A percentile compares a stretch with the other conserved stretches of the same genome.
Conservation (phyloP, 164 flowering plant species). For the Annona cherimola region DNA sequence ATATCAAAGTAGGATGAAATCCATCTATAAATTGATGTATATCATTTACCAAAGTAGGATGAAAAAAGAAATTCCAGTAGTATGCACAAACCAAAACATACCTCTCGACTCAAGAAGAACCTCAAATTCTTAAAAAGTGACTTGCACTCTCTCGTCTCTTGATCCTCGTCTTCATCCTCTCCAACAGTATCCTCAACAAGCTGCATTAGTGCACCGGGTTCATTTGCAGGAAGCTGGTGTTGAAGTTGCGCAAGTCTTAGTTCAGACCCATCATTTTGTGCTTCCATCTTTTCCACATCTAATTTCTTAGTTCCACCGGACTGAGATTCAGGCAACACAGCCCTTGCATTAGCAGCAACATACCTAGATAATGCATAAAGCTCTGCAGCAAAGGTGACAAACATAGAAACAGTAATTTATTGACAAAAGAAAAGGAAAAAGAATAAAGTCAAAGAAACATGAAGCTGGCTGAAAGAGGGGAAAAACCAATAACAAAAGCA, state of each 20-base stretch:
- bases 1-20: background rate
- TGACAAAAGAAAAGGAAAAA: background rate
- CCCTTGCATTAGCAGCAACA: slow-evolving; percentile 41
- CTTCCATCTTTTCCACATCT: slow-evolving; percentile 19
- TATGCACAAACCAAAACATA: slow-evolving; percentile 13
- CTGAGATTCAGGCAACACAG: slow-evolving; percentile 20
- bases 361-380: slow-evolving; percentile 76
- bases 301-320: slow-evolving; percentile 26
- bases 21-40: background rate
- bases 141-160: slow-evolving; percentile 67
- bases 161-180: slow-evolving; percentile 77
- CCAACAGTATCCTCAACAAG: slow-evolving; percentile 52
- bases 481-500: too few relatives aligned
- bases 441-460: background rate
- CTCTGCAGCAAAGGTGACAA: slow-evolving; percentile 38
- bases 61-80: background rate
- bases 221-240: slow-evolving; percentile 81
- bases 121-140: slow-evolving; percentile 59
- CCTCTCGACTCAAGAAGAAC: slow-evolving; percentile 93
- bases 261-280: slow-evolving; percentile 53
- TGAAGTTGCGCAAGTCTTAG: slow-evolving; percentile 85
- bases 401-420: background rate
- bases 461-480: background rate
- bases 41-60: background rate
- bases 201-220: slow-evolving; percentile 77